These are phyloP conservation scores for Cryptococcus sp. DNA, from an alignment of 1,284 basidiomycete species.

Conservation along the genomic window DNA sequence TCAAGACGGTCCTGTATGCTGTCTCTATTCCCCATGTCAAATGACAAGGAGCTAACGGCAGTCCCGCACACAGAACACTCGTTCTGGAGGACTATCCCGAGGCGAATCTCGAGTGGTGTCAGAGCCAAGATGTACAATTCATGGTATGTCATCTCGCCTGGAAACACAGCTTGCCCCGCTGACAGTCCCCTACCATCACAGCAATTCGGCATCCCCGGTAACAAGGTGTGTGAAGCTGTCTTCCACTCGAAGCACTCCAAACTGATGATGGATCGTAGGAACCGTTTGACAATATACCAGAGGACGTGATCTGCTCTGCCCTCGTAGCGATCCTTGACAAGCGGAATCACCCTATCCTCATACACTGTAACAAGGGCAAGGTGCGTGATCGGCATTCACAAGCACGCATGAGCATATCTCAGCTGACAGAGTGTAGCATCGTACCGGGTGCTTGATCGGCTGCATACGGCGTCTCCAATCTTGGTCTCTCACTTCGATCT, in stretches of 20 bases:
- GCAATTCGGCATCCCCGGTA: slow-evolving; percentile 62
- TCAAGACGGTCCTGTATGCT: slow-evolving; percentile 60
- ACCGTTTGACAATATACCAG: slow-evolving; percentile 58
- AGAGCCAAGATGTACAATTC: slow-evolving; percentile 50
- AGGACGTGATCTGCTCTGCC: slow-evolving; percentile 59
- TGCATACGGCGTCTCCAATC: slow-evolving; percentile 59
- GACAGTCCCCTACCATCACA: slow-evolving; percentile 16
- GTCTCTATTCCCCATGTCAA: neutral
- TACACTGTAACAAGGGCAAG: slow-evolving; percentile 64
- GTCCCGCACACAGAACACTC: slow-evolving; percentile 43
- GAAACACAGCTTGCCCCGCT: slow-evolving; percentile 1
- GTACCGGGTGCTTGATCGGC: slow-evolving; percentile 61
- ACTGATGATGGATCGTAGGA: slow-evolving; percentile 32
- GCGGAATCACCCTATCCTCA: slow-evolving; percentile 60
- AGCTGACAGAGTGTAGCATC: slow-evolving; percentile 48
- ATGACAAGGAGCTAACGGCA: neutral
- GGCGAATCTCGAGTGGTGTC: slow-evolving; percentile 57
- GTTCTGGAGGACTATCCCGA: slow-evolving; percentile 61
- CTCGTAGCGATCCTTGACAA: slow-evolving; percentile 59
- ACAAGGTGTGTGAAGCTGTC: slow-evolving; percentile 53
- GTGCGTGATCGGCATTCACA: slow-evolving; percentile 30
- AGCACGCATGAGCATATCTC: neutral
- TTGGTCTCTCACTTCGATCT: slow-evolving; percentile 60
- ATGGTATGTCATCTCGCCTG: slow-evolving; percentile 36
- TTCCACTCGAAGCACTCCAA: neutral